These are phyloP conservation scores for Agastache rugosa DNA, from an alignment of 257 asterid species.

Conservation along the genomic window DNA sequence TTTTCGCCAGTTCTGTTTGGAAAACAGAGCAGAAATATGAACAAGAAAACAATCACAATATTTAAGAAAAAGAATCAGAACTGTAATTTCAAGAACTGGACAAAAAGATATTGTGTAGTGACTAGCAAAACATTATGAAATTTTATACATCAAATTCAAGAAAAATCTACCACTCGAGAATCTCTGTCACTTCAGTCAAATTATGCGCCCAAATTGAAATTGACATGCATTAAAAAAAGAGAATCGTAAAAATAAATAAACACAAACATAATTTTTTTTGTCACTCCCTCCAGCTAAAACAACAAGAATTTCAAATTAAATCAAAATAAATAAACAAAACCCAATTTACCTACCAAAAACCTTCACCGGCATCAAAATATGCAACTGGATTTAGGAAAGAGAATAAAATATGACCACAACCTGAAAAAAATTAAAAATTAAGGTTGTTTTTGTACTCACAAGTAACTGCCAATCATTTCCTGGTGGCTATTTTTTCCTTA, in stretches of 20 bases:
- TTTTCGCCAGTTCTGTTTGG: not conserved
- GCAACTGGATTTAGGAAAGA: not conserved
- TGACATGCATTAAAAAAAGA: conserved; percentile 46
- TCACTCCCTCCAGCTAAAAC: not conserved
- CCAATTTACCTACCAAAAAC: conserved; percentile 16
- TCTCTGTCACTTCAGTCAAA: conserved; percentile 45
- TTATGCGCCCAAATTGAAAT: conserved; percentile 39
- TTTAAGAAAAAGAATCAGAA: not conserved
- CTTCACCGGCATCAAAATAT: conserved; percentile 12
- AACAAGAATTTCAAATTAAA: not conserved
- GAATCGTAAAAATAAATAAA: not conserved
- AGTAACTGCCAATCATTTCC: conserved; percentile 54
- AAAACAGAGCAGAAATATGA: not conserved
- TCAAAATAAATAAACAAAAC: not conserved
- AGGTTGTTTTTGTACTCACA: conserved; percentile 52
- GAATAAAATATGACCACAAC: conserved; percentile 38
- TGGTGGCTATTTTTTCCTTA: conserved; percentile 38
- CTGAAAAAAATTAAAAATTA: conserved; percentile 52
- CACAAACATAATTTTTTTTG: not conserved
- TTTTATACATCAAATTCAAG: conserved; percentile 30
- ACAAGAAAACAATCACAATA: too few species aligned
- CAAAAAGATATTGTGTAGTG: not conserved
- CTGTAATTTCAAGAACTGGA: conserved; percentile 18
- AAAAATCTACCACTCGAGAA: conserved; percentile 33
- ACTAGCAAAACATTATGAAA: not conserved